phyloP scores from a whole-genome alignment of 768 basidiomycete genomes.

The Dendrothele bispora region DNA sequence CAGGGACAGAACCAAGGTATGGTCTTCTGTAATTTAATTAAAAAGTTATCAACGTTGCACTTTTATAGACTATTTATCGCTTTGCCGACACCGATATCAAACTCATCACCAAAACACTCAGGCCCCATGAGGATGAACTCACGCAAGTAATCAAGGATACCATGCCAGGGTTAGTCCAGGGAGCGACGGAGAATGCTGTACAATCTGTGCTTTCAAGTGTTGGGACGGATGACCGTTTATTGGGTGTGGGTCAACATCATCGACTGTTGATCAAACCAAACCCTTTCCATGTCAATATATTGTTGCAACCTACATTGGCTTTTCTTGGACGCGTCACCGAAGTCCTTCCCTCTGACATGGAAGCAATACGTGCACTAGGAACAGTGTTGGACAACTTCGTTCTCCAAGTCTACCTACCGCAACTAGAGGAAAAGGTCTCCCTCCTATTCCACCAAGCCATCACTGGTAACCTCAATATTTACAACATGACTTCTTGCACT shows the following conservation, averaged over 20 bases:
- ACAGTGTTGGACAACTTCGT: slow-evolving; percentile 91
- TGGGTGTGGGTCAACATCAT: slow-evolving; percentile 78
- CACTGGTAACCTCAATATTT: slow-evolving; percentile 46
- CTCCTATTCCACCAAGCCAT: slow-evolving; percentile 85
- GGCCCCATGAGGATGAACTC: slow-evolving; percentile 81
- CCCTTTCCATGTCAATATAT: slow-evolving; percentile 89
- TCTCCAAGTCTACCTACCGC: slow-evolving; percentile 87
- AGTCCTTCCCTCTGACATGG: slow-evolving; percentile 70
- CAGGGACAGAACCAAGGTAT: slow-evolving; percentile 80
- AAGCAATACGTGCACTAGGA: slow-evolving; percentile 64
- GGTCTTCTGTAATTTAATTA: neutral
- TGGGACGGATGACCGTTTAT: slow-evolving; percentile 71
- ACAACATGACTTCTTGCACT: neutral
- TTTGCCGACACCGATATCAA: slow-evolving; percentile 90
- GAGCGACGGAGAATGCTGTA: slow-evolving; percentile 58
- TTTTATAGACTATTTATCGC: slow-evolving; percentile 75
- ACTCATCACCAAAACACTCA: slow-evolving; percentile 62
- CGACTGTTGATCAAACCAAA: slow-evolving; percentile 84
- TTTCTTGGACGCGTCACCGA: slow-evolving; percentile 77
- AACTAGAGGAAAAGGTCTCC: slow-evolving; percentile 92
- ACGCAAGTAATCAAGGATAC: slow-evolving; percentile 82
- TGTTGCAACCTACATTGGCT: slow-evolving; percentile 92
- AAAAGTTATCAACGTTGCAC: neutral
- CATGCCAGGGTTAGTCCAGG: slow-evolving; percentile 90
- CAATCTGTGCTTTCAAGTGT: slow-evolving; percentile 61